Base-by-base conservation (phyloP, 2,329 filamentous ascomycete species). In the Diplocarpon rosae region DNA sequence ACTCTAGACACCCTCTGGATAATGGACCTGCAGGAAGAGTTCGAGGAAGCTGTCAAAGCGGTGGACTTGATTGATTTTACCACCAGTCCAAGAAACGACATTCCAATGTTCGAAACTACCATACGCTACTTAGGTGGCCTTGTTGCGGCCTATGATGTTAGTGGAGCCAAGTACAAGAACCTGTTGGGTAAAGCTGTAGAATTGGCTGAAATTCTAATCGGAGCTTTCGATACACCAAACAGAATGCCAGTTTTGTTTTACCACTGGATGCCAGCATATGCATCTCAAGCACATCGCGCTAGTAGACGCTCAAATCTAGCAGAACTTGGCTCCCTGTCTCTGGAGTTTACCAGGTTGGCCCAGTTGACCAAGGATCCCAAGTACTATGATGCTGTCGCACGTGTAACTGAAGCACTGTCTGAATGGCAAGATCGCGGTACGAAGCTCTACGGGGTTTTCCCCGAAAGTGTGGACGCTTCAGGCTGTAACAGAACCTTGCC, bases 41-140 rank as follows among this genome's bases (percentile, higher is more conserved):
- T 94, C 56, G 77, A 86, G 47, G 80, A 86, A 49, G 87, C 86
- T 1, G 77, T 85, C 36, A 71, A 75, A 41, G 78, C 73, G 3
- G 77, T 89, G 16, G 71, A 71, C 45, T 64, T 75, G 5, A 90
- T 95, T 46, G 87, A 95, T 63, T 95, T 95, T 56, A 92, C 85
- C 2, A 83, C 75, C 10, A 81, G 77, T 24, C 63, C 69, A 12
- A 70, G 80, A 39, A 61, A 65, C 31, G 76, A 84, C 38, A 92
- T 95, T 37, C 88, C 87, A n/a, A 72, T 94, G 7, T 95, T 95
- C 56, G 89, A 95, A 65, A 93, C 88, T 0, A 85, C 81, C 10
- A 95, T 96, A 59, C 78, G 90, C 41, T 95, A 95, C 57, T 71
- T 96, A 4, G 90, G 90, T 28, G 90, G 90, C 1, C 68, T 96